phyloP scores from a whole-genome alignment of 2,329 filamentous ascomycete genomes.

The Beauveria bassiana region DNA sequence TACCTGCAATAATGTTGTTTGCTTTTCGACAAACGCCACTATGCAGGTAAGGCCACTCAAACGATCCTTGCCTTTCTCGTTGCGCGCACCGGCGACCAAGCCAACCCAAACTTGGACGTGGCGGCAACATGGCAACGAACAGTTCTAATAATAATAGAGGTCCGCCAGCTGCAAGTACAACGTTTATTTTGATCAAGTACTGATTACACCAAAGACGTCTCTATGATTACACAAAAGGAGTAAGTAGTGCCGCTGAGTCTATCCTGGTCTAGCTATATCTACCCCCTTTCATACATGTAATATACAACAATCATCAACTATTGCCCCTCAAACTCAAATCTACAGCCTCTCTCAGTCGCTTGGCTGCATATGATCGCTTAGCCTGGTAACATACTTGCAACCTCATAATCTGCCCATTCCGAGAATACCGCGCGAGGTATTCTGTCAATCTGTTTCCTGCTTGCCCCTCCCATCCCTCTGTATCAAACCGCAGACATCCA shows the following conservation, averaged over 20 bases:
- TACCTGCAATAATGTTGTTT: background rate
- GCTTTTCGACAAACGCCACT: background rate
- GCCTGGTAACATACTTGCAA: background rate
- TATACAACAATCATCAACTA: background rate
- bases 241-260: conserved; percentile 5
- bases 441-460: background rate
- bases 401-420: background rate
- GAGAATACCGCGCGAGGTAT: background rate
- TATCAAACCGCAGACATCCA: background rate
- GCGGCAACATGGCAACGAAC: background rate
- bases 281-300: background rate
- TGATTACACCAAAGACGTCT: background rate
- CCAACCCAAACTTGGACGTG: background rate
- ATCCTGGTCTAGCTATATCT: conserved; percentile 8
- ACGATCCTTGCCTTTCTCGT: background rate
- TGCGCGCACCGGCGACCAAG: background rate
- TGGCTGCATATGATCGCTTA: background rate
- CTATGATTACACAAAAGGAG: background rate
- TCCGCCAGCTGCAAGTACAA: background rate
- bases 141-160: background rate
- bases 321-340: background rate
- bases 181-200: background rate
- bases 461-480: background rate
- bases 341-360: background rate
- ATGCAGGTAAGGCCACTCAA: background rate